Percentiles rank a stretch among this genome's conserved stretches.
Conservation (phyloP, 176 grass and related monocot species). For the Oryza punctata region DNA sequence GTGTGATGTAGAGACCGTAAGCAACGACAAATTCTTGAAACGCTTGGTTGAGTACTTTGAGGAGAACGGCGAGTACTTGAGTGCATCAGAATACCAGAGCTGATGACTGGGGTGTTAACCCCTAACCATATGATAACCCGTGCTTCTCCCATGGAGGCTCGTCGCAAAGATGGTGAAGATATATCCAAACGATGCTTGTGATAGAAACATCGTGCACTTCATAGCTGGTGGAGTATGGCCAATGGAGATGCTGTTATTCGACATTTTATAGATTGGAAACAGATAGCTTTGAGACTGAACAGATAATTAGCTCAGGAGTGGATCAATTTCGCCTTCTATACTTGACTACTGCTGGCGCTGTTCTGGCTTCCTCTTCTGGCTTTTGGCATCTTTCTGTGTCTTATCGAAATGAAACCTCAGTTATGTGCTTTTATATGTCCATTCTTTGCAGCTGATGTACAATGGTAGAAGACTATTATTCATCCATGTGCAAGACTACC, state of each 20-base stretch:
- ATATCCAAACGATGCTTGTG: neutral
- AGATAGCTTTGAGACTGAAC: neutral
- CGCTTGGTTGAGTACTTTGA: constrained; percentile 90
- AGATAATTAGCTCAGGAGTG: neutral
- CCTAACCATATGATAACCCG: neutral
- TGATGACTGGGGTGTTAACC: constrained; percentile 2
- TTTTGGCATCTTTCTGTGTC: no score
- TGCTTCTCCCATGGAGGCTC: neutral
- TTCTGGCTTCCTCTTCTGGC: neutral
- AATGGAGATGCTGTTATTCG: neutral
- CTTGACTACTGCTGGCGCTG: neutral
- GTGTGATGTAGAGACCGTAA: constrained; percentile 83
- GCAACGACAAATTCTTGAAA: constrained; percentile 74
- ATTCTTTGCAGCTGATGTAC: neutral
- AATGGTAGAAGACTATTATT: neutral
- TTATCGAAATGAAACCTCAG: neutral
- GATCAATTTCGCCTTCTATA: neutral
- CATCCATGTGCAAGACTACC: neutral
- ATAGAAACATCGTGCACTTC: neutral
- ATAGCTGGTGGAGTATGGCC: neutral
- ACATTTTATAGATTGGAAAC: neutral
- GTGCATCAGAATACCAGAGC: constrained; percentile 73
- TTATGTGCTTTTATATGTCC: neutral
- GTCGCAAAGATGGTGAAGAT: neutral
- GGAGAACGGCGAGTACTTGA: constrained; percentile 80